A percentile compares a stretch with the other conserved stretches of the same genome.
These are phyloP conservation scores for Anthoceros angustus DNA, from an alignment of 225 moss, liverwort and hornwort genomes.

Conservation along the genomic window DNA sequence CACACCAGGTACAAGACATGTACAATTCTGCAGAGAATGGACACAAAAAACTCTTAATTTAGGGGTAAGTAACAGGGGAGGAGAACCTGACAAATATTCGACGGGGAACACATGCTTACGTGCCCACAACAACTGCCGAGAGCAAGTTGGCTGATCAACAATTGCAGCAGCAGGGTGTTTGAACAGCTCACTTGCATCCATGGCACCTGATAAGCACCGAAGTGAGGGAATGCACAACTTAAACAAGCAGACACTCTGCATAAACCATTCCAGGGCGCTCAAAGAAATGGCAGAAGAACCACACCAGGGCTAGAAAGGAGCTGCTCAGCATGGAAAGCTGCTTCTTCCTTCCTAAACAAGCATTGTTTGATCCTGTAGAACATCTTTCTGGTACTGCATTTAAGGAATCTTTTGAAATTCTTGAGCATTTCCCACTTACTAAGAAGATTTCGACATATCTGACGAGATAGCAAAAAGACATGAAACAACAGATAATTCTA, in stretches of 20 bases:
- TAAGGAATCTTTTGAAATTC: not conserved
- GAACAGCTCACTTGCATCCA: slow-evolving; percentile 29
- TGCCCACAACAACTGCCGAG: not conserved
- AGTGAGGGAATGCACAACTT: not conserved
- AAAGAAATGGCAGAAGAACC: not conserved
- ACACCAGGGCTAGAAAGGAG: not conserved
- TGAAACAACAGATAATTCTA: not conserved
- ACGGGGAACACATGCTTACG: not conserved
- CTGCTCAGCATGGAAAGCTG: slow-evolving; percentile 3
- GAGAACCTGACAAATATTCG: not conserved
- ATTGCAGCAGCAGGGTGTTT: not conserved
- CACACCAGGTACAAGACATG: slow-evolving; percentile 40
- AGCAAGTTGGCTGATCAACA: not conserved
- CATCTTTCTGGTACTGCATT: no score
- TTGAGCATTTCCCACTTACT: not conserved
- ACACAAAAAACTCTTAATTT: not conserved
- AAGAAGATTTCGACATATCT: slow-evolving; percentile 1
- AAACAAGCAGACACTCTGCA: not conserved
- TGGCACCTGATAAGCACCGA: not conserved
- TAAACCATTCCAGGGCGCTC: not conserved
- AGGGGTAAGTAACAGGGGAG: not conserved
- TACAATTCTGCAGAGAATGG: slow-evolving; percentile 12
- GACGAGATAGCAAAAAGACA: not conserved
- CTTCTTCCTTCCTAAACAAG: not conserved
- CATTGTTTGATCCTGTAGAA: not conserved